These are phyloP conservation scores for Syzygium jambos DNA, from an alignment of 345 rosid species.

Conservation along the genomic window DNA sequence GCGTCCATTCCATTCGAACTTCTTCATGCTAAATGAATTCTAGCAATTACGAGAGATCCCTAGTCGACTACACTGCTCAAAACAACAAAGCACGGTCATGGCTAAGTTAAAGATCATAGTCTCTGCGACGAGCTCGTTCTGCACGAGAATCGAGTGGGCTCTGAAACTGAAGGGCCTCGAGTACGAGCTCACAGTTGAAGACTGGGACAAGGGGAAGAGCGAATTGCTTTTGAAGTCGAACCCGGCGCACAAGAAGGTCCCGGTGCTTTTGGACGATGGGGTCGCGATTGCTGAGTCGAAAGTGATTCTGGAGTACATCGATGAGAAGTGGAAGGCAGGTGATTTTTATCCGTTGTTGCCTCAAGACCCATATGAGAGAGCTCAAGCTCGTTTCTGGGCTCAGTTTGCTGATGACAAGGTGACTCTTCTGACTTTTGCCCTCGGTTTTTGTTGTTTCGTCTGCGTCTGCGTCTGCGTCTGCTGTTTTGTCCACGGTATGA, in stretches of 20 bases:
- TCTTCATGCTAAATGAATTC: no score
- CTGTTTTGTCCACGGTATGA: neutral
- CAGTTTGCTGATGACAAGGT: slow-evolving; percentile 22
- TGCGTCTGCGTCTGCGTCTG: neutral
- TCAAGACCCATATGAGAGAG: neutral
- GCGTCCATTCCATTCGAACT: no score
- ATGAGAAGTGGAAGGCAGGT: neutral
- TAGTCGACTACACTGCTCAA: no score
- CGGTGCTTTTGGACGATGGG: slow-evolving; percentile 10
- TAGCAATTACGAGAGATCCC: no score
- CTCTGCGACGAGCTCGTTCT: neutral
- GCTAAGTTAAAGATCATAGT: slow-evolving; percentile 13
- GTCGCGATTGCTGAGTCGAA: slow-evolving; percentile 8
- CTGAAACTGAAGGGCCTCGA: slow-evolving; percentile 15
- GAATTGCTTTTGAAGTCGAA: slow-evolving; percentile 13
- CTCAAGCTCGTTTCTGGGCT: neutral
- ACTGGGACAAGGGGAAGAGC: slow-evolving; percentile 11
- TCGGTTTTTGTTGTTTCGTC: neutral
- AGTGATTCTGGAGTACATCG: slow-evolving; percentile 5
- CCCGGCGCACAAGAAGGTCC: slow-evolving; percentile 20
- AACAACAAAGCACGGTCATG: neutral
- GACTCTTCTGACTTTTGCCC: neutral
- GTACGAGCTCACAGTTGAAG: slow-evolving; percentile 11
- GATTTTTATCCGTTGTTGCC: neutral
- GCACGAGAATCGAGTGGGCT: slow-evolving; percentile 21